These are phyloP conservation scores for Zancudomyces culisetae DNA, from an alignment of 371 early-diverging fungal species.

Conservation along the genomic window DNA sequence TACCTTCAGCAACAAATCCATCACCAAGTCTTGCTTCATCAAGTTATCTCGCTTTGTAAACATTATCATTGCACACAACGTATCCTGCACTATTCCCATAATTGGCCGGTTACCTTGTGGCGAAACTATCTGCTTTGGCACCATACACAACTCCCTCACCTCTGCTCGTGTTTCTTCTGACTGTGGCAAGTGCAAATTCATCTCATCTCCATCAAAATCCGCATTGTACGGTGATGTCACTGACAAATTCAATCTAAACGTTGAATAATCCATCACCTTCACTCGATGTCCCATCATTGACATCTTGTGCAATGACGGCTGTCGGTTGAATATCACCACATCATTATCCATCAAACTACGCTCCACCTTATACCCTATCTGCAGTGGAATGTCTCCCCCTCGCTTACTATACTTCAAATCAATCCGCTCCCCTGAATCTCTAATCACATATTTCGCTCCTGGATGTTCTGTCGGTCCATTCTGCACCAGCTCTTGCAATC, in stretches of 20 bases:
- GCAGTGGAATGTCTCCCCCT: constrained; percentile 76
- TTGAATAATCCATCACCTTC: constrained; percentile 96
- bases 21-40: constrained; percentile 73
- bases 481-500: constrained; percentile 72
- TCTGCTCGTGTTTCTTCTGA: constrained; percentile 90
- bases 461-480: constrained; percentile 96
- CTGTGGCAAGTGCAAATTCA: constrained; percentile 99
- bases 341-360: constrained; percentile 95
- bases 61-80: constrained; percentile 89
- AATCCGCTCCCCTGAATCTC: constrained; percentile 92
- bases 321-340: constrained; percentile 98
- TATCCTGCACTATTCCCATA: constrained; percentile 99
- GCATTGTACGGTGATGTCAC: constrained; percentile 99
- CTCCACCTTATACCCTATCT: constrained; percentile 91
- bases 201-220: constrained; percentile 99
- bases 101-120: constrained; percentile 98
- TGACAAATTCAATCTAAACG: constrained; percentile 96
- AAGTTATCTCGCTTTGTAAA: constrained; percentile 94
- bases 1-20: constrained; percentile 90
- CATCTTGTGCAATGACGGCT: constrained; percentile 99
- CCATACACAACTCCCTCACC: constrained; percentile 90
- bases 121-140: constrained; percentile 94
- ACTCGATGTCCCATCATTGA: constrained; percentile 99
- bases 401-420: constrained; percentile 84
- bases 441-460: constrained; percentile 97